A percentile compares a stretch with the other conserved stretches of the same genome.
These are phyloP conservation scores for Sanghuangporus sanghuang DNA, from an alignment of 1,284 basidiomycete genomes.

Conservation along the genomic window DNA sequence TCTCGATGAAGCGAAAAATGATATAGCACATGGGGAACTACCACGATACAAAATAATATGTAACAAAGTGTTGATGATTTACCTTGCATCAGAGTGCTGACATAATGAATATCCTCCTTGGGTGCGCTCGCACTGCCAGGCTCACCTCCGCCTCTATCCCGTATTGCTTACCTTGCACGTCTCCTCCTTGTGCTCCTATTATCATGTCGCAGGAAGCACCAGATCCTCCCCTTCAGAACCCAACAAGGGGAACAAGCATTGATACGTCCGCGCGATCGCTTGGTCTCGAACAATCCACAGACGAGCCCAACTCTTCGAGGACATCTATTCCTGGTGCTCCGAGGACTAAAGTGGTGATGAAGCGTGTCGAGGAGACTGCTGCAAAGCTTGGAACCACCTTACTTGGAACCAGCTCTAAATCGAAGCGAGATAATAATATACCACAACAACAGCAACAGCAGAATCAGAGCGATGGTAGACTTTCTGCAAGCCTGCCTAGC, in stretches of 20 bases:
- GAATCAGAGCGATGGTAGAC: constrained; percentile 21
- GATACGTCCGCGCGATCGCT: constrained; percentile 22
- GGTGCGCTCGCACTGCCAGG: neutral
- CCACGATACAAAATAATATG: neutral
- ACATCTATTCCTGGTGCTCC: constrained; percentile 1
- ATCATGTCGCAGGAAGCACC: constrained; percentile 18
- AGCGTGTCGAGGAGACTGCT: constrained; percentile 46
- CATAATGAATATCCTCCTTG: neutral
- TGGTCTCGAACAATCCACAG: constrained; percentile 15
- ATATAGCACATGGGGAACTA: too few relatives aligned
- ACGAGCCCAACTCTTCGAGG: neutral
- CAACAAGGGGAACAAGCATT: constrained; percentile 24
- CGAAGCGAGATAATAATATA: constrained; percentile 26
- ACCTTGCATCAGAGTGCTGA: neutral
- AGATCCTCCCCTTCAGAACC: constrained; percentile 22
- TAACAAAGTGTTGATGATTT: neutral
- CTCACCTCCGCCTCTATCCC: neutral
- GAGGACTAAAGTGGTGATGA: constrained; percentile 22
- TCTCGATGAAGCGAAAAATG: neutral
- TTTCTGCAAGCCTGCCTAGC: constrained; percentile 28
- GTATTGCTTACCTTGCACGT: neutral
- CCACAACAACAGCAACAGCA: constrained; percentile 23
- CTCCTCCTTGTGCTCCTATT: neutral
- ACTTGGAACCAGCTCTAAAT: neutral
- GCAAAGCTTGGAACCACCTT: constrained; percentile 51